Base-by-base conservation (phyloP, 1,284 basidiomycete species). In the Trichosporon faecale region DNA sequence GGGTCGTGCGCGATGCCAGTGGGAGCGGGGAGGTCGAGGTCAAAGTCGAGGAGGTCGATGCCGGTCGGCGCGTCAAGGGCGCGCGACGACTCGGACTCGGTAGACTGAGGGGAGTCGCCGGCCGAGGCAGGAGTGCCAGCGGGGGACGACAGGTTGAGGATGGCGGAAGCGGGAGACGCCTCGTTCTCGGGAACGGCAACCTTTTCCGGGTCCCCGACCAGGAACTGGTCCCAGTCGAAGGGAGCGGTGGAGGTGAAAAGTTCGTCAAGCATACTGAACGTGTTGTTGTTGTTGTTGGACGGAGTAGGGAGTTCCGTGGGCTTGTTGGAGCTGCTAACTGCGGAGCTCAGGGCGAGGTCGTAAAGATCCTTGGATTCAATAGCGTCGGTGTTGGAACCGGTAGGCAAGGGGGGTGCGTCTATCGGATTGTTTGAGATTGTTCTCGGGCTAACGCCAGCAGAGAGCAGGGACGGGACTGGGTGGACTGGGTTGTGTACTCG, bases 31-130 rank as follows among this genome's bases (percentile, higher is more conserved):
- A 78, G 72, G 64, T 74, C 73, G 64, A 77, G 75, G 70, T 76
- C 75, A n/a, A 70, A 70, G 68, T 72, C 64, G 44, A 69, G 55
- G 49, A 68, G 70, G 64, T 68, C 44, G 27, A 65, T 40, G 66
- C 64, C 69, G 60, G 69, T 33, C 66, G 69, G 61, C 18, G 69
- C 49, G 64, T 80, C 78, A 40, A 80, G 79, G 21, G 75, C 71
- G 29, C 72, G 74, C 52, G 76, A 77, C 69, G 76, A 75, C 68
- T 79, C 76, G 1, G 79, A 80, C 72, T 79, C 78, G 68, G 77
- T 79, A 27, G 77, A 78, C 40, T 69, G 68, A 60, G 70, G 70
- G 21, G 73, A 57, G 35, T 65, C 40, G n/a, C 25, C 46, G 27
- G 66, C 70, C 23, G 72, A 73, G 11, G 70, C 70, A 14, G 72